Conservation (phyloP, 176 grass and related monocot species). For the Triticum monococcum region DNA sequence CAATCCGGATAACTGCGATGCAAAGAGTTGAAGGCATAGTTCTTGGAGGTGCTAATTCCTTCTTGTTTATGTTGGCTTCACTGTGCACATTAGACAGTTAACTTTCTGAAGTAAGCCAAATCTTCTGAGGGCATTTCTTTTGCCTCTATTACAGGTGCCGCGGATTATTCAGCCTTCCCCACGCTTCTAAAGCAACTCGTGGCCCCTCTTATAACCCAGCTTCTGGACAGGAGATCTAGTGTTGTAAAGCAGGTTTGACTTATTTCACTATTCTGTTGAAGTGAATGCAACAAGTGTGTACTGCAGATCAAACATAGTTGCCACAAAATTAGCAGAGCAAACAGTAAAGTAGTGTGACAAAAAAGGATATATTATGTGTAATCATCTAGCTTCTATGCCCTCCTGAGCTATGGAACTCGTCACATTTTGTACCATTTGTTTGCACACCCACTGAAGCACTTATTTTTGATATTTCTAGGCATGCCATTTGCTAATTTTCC, state of each 20-base stretch:
- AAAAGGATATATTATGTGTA: neutral
- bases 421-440: neutral
- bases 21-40: conserved; percentile 89
- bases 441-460: conserved; percentile 2
- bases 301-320: neutral
- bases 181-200: conserved; percentile 80
- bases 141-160: conserved; percentile 50
- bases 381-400: neutral
- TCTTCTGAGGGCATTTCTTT: neutral
- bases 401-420: neutral
- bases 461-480: conserved; percentile 45
- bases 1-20: conserved; percentile 74
- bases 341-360: neutral
- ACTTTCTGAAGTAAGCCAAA: neutral
- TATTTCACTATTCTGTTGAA: neutral
- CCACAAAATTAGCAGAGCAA: neutral
- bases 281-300: neutral
- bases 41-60: conserved; percentile 61
- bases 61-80: neutral
- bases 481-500: conserved; percentile 74
- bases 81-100: neutral
- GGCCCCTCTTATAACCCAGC: conserved; percentile 65
- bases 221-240: conserved; percentile 79
- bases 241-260: conserved; percentile 80
- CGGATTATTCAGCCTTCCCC: conserved; percentile 70